Base-by-base conservation (phyloP, 164 flowering plant genomes). In the Berberis vulgaris region DNA sequence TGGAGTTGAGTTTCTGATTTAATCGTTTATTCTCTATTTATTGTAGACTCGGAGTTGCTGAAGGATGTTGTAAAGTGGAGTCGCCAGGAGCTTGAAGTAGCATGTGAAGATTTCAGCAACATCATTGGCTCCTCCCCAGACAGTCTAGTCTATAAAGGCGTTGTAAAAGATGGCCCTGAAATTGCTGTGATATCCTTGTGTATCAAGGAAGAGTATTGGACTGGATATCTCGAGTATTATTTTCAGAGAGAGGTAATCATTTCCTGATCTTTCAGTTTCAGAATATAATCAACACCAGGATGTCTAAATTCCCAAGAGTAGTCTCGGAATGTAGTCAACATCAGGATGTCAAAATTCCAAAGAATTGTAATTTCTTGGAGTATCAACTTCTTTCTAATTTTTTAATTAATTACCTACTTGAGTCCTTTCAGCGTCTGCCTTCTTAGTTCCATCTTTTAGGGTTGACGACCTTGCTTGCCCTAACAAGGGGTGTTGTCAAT, bases 71-170 rank as follows among this genome's bases (percentile, higher is more conserved):
- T 11, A 53, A 79, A 73, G 66, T 87, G 80, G 75, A 81, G 72
- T 70, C 78, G 98, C 66, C 91, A 88, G 72, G 98, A 88, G 54
- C 97, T 94, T 63, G 98, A 94, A 82, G 85, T 88, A 46, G 96
- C 98, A 2, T 94, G 98, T 72, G 98, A 90, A 81, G 98, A 94
- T 75, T 94, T 94, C 72, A 90, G 98, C 81, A 94, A 94, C 75
- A 90, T 94, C 9, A 94, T 94, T 69, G 98, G 92, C 67, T 84
- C 95, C 54, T 94, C 96, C n/a, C 82, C 91, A 6, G 96, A 90
- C 63, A 90, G 96, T 73, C 62, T 84, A 43, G 84, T 88, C 42
- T 94, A 94, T 72, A 94, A 94, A 69, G 98, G 98, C 45, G 87
- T 70, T 56, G 73, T 86, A 66, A 94, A 86, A 72, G 89, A 82